Percentiles rank a stretch among this genome's conserved stretches.
These are phyloP conservation scores for Camillea tinctor DNA, from an alignment of 2,329 filamentous ascomycete genomes.

Conservation along the genomic window DNA sequence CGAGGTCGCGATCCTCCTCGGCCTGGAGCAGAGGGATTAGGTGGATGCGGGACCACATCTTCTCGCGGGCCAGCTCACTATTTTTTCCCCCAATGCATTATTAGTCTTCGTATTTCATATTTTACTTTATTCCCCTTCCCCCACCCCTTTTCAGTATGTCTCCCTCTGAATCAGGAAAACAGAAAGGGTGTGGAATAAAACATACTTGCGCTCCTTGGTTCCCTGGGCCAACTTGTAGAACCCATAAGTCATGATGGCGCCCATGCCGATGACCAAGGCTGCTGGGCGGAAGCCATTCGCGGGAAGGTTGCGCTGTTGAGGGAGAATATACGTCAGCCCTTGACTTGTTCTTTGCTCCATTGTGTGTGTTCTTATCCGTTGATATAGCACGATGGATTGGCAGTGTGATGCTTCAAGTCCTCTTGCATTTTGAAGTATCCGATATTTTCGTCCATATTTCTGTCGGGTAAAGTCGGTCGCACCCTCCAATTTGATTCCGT, in stretches of 20 bases:
- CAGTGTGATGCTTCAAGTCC: too few species aligned
- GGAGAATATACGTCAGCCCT: conserved; percentile 17
- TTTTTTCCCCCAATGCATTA: too few species aligned
- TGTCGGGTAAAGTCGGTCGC: neutral
- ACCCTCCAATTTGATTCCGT: neutral
- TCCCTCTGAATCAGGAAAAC: neutral
- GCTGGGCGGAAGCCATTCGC: conserved; percentile 85
- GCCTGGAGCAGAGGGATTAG: conserved; percentile 91
- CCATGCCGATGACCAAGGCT: conserved; percentile 74
- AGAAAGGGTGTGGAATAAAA: conserved; percentile 15
- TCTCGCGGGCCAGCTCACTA: conserved; percentile 92
- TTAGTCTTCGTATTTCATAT: conserved; percentile 8
- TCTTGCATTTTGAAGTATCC: too few species aligned
- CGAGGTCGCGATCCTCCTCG: conserved; percentile 94
- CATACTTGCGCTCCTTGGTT: conserved; percentile 88
- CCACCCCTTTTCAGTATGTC: too few species aligned
- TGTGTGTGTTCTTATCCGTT: neutral
- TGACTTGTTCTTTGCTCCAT: neutral
- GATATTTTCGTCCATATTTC: neutral
- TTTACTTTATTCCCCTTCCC: too few species aligned
- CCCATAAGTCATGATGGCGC: conserved; percentile 79
- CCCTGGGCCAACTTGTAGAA: conserved; percentile 85
- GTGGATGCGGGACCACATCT: conserved; percentile 97
- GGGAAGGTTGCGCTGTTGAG: conserved; percentile 78
- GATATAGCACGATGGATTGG: too few species aligned